Percentiles rank a stretch among this genome's conserved stretches.
These are phyloP conservation scores for Blepharisma japonicum DNA, from an alignment of 73 alveolate genomes.

Conservation along the genomic window DNA sequence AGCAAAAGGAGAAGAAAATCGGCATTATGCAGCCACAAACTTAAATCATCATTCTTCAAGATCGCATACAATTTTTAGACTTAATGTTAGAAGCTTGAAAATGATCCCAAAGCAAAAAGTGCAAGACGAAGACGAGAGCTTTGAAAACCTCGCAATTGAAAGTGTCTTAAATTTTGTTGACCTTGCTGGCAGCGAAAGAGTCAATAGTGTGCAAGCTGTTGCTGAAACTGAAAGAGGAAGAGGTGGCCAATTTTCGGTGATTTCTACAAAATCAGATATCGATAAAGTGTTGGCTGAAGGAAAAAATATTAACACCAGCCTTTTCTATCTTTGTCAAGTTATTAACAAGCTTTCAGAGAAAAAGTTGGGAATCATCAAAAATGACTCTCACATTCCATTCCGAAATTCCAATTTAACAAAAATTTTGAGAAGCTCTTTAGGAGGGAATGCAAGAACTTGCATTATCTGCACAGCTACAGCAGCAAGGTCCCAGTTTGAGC, in stretches of 20 bases:
- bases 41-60: constrained; percentile 77
- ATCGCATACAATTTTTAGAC: constrained; percentile 73
- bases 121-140: constrained; percentile 5
- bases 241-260: constrained; percentile 7
- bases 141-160: constrained; percentile 42
- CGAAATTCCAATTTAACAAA: constrained; percentile 94
- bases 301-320: constrained; percentile 70
- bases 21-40: constrained; percentile 85
- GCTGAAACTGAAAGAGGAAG: constrained; percentile 22
- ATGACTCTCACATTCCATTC: constrained; percentile 81
- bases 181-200: constrained; percentile 97
- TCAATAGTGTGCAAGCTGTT: constrained; percentile 37
- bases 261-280: constrained; percentile 9
- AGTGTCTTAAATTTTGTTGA: constrained; percentile 84
- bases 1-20: constrained; percentile 66
- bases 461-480: constrained; percentile 62
- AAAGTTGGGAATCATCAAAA: constrained; percentile 34
- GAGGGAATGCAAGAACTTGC: constrained; percentile 95
- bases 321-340: constrained; percentile 79
- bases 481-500: constrained; percentile 23
- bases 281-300: constrained; percentile 72
- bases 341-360: constrained; percentile 74
- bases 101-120: neutral
- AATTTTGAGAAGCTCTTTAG: constrained; percentile 90
- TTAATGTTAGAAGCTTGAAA: constrained; percentile 38